Conservation (phyloP, 345 rosid species). For the Eucalyptus cloeziana region DNA sequence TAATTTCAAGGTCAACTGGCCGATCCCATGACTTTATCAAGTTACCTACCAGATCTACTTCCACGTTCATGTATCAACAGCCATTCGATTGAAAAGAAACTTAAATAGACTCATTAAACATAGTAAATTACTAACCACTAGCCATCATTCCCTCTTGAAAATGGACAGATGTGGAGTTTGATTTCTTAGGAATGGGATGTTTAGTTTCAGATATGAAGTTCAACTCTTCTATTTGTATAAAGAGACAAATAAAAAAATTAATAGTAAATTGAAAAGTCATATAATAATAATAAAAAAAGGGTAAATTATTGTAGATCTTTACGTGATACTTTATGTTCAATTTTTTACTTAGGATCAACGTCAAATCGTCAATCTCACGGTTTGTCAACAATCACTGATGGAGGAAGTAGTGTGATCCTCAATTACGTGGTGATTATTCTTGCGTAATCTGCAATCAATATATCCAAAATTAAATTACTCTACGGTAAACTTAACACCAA, state of each 20-base stretch:
- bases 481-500: not conserved
- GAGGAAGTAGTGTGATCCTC: not conserved
- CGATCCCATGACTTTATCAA: fast-evolving
- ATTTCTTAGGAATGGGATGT: fast-evolving
- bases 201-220: fast-evolving
- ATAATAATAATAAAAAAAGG: too few relatives aligned
- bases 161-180: too few relatives aligned
- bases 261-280: too few relatives aligned
- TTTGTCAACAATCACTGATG: not conserved
- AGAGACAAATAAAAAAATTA: fast-evolving
- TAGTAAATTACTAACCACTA: too few relatives aligned
- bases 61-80: fast-evolving
- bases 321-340: not conserved
- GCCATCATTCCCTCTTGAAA: too few relatives aligned
- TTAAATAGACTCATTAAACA: not conserved
- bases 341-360: not conserved
- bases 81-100: not conserved
- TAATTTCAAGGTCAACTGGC: not conserved
- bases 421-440: not conserved
- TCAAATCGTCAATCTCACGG: not conserved
- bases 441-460: not conserved
- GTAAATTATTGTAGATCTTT: not conserved
- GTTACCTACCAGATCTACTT: not conserved
- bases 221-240: fast-evolving
- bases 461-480: not conserved